Percentiles rank a stretch among this genome's conserved stretches.
phyloP scores from a whole-genome alignment of 345 rosid species.

The Brassica nigra region DNA sequence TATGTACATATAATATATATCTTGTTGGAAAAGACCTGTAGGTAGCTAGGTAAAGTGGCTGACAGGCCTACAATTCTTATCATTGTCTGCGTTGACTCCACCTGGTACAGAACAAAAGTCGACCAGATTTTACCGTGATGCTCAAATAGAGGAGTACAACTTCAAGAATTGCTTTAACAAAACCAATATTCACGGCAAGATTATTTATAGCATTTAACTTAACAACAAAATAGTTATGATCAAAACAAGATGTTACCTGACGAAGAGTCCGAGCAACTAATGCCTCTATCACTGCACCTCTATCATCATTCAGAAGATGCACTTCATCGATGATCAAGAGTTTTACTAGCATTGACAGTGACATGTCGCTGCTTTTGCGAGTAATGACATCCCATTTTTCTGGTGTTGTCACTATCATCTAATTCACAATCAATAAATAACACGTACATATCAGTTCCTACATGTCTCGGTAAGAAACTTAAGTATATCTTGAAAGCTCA shows the following conservation, averaged over 20 bases:
- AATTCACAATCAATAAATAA: conserved; percentile 35
- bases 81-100: conserved; percentile 97
- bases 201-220: conserved; percentile 5
- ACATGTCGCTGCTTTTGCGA: conserved; percentile 99
- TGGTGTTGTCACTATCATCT: conserved; percentile 99
- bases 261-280: conserved; percentile 97
- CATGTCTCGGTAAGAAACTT: conserved; percentile 14
- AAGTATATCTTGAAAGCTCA: conserved; percentile 20
- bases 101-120: conserved; percentile 51
- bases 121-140: conserved; percentile 27
- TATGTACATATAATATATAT: background rate
- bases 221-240: background rate
- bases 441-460: conserved; percentile 24
- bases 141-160: conserved; percentile 12
- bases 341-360: conserved; percentile 95
- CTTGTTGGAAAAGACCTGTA: conserved; percentile 58
- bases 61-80: conserved; percentile 98
- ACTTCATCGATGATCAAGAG: conserved; percentile 98
- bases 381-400: conserved; percentile 99
- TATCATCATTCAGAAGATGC: conserved; percentile 97
- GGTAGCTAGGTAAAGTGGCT: conserved; percentile 92
- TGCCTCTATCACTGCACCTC: conserved; percentile 99
- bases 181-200: conserved; percentile 21
- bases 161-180: conserved; percentile 6
- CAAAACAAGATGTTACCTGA: conserved; percentile 59